These are phyloP conservation scores for Eucalyptus polybractea DNA, from an alignment of 345 rosid species.

Conservation along the genomic window DNA sequence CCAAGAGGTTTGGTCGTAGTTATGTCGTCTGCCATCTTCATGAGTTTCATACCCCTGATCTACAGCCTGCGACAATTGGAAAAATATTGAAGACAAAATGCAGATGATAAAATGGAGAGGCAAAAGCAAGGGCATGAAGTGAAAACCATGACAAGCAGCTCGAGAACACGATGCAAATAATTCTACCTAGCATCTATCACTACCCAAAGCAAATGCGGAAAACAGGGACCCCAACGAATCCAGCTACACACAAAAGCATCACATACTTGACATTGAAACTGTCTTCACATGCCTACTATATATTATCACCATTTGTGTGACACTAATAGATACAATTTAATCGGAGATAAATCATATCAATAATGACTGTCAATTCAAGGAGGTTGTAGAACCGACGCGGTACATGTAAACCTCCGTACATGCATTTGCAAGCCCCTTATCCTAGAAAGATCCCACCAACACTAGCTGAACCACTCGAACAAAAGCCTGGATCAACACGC, in stretches of 20 bases:
- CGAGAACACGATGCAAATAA: neutral
- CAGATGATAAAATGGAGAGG: neutral
- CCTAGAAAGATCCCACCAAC: neutral
- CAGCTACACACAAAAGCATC: neutral
- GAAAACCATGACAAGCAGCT: neutral
- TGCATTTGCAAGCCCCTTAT: neutral
- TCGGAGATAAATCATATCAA: no score
- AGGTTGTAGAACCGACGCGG: neutral
- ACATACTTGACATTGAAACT: neutral
- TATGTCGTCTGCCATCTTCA: constrained; percentile 6
- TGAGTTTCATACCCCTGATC: constrained; percentile 6
- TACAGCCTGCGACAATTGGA: constrained; percentile 4
- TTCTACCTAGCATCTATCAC: neutral
- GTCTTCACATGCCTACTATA: neutral
- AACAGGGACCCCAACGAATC: neutral
- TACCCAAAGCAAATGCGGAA: neutral
- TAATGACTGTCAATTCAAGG: neutral
- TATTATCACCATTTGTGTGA: neutral
- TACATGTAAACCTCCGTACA: neutral
- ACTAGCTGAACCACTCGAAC: neutral
- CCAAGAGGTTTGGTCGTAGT: constrained; percentile 7
- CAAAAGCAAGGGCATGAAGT: neutral
- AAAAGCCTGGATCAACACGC: neutral
- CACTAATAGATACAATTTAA: no score
- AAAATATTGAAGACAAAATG: neutral